These are phyloP conservation scores for Papilionanthe hybrid DNA, from an alignment of 116 monocot genomes.

Conservation along the genomic window DNA sequence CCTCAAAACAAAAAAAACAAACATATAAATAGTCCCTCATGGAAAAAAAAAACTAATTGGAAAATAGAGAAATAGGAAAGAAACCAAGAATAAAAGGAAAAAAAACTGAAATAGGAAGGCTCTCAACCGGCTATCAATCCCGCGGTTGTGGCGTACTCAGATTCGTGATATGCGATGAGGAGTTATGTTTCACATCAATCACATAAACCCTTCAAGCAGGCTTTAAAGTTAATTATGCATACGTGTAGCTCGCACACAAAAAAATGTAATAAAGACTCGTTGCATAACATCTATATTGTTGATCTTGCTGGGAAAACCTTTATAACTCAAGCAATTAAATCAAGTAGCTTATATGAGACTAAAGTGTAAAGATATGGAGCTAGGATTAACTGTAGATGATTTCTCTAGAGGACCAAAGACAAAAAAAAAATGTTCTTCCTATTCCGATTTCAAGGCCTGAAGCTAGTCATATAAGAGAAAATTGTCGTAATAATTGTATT, in stretches of 20 bases:
- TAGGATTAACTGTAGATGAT: neutral
- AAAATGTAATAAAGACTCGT: neutral
- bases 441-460: neutral
- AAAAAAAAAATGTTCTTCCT: neutral
- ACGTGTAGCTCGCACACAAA: neutral
- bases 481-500: neutral
- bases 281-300: neutral
- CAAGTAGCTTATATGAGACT: neutral
- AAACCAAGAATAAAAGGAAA: no score
- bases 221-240: neutral
- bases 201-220: neutral
- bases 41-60: no score
- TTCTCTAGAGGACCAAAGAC: neutral
- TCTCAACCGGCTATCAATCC: no score
- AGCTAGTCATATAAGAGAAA: neutral
- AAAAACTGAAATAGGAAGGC: no score
- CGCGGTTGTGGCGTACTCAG: no score
- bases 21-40: no score
- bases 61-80: no score
- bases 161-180: no score
- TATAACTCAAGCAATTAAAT: neutral
- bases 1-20: no score
- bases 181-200: no score
- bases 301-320: neutral
- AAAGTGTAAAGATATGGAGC: neutral